Conservation (phyloP, 2,329 filamentous ascomycete species). For the Cladosporium sp. region DNA sequence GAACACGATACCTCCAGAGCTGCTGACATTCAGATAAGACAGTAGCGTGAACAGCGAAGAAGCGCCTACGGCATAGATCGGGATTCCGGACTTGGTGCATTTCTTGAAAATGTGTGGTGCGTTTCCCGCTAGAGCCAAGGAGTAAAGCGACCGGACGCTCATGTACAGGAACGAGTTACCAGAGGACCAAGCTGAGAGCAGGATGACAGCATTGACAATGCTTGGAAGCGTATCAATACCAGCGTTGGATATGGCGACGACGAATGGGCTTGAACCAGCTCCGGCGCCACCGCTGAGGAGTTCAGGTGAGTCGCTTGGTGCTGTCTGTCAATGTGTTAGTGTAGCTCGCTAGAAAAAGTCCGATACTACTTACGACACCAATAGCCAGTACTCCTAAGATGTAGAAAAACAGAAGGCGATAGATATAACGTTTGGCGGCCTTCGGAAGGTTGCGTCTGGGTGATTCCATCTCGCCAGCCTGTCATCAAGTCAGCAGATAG, state of each 20-base stretch:
- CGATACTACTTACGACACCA: constrained; percentile 44
- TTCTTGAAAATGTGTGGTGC: constrained; percentile 52
- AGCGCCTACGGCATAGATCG: constrained; percentile 25
- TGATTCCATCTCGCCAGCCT: constrained; percentile 54
- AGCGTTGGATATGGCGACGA: constrained; percentile 56
- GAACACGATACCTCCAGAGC: constrained; percentile 64
- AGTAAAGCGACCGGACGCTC: constrained; percentile 49
- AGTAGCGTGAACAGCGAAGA: constrained; percentile 35
- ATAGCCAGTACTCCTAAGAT: constrained; percentile 55
- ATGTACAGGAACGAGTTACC: constrained; percentile 52
- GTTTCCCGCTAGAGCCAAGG: constrained; percentile 57
- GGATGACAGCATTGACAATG: constrained; percentile 62
- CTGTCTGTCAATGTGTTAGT: background rate
- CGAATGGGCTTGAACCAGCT: constrained; percentile 46
- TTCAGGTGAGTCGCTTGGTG: constrained; percentile 10
- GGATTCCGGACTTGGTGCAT: constrained; percentile 25
- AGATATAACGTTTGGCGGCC: constrained; percentile 57
- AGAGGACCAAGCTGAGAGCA: constrained; percentile 59
- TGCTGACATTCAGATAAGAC: constrained; percentile 37
- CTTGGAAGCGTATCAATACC: constrained; percentile 56
- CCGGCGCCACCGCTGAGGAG: constrained; percentile 25
- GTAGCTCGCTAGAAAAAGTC: background rate
- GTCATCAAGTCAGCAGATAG: constrained; percentile 16
- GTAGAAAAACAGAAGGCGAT: constrained; percentile 60
- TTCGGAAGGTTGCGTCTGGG: constrained; percentile 56